Evolutionary conservation across 306 rosid genomes (phyloP).

Genomic region (Potentilla sterilis): DNA sequence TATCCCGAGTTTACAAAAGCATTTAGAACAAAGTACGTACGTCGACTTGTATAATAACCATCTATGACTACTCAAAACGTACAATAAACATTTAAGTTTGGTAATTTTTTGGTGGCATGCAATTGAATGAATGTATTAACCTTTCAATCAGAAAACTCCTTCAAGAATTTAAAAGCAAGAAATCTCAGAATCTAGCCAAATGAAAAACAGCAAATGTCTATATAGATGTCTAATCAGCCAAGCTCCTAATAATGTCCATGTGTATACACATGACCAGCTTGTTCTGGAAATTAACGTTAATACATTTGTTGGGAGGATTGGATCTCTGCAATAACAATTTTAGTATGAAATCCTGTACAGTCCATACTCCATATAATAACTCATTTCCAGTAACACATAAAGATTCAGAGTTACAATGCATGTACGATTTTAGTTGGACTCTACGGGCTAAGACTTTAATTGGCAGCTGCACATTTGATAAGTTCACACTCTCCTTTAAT

Average conservation of each 20-base stretch:
- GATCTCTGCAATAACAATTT: background rate
- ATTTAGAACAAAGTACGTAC: background rate
- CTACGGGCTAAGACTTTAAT: background rate
- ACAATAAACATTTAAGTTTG: background rate
- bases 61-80: background rate
- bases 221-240: background rate
- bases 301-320: background rate
- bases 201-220: background rate
- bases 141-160: background rate
- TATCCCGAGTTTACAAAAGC: background rate
- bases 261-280: background rate
- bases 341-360: background rate
- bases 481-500: background rate
- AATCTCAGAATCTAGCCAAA: background rate
- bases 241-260: background rate
- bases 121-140: background rate
- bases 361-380: background rate
- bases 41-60: background rate
- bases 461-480: background rate
- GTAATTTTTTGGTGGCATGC: background rate
- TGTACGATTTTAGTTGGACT: conserved; percentile 3
- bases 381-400: background rate
- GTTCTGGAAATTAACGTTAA: background rate
- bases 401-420: background rate
- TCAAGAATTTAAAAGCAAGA: background rate